These are phyloP conservation scores for Paraphaeosphaeria sporulosa DNA, from an alignment of 2,329 filamentous ascomycete species.

Conservation along the genomic window DNA sequence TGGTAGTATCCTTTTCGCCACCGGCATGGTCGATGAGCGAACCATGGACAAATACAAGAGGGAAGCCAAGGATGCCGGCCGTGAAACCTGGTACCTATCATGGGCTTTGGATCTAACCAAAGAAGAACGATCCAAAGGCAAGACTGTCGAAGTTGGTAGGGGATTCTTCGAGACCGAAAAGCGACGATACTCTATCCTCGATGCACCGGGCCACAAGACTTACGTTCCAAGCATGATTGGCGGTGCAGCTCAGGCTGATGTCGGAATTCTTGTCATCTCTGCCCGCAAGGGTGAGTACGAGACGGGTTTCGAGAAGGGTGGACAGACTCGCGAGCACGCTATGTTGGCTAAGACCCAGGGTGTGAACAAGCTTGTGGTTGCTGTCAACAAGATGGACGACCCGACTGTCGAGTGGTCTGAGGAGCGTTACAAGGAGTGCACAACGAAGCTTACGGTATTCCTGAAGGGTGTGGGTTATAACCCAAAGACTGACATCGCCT, in stretches of 20 bases:
- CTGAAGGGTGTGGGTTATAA: conserved; percentile 94
- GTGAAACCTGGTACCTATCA: conserved; percentile 98
- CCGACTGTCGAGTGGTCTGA: conserved; percentile 95
- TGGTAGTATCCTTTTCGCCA: conserved; percentile 89
- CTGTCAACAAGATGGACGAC: conserved; percentile 97
- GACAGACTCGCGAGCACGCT: conserved; percentile 96
- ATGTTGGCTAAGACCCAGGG: conserved; percentile 98
- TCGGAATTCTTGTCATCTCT: conserved; percentile 94
- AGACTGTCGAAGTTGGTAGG: conserved; percentile 96
- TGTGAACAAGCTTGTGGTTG: conserved; percentile 94
- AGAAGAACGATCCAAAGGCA: conserved; percentile 94
- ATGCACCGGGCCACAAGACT: conserved; percentile 69
- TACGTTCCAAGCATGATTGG: conserved; percentile 97
- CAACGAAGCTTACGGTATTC: conserved; percentile 84
- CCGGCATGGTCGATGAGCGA: conserved; percentile 98
- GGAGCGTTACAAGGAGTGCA: conserved; percentile 89
- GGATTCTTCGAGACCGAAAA: conserved; percentile 95
- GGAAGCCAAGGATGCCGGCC: conserved; percentile 93
- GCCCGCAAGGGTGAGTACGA: conserved; percentile 98
- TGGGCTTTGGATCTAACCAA: conserved; percentile 98
- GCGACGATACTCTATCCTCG: conserved; percentile 93
- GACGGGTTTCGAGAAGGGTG: conserved; percentile 95
- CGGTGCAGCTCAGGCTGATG: conserved; percentile 68
- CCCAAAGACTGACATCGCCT: conserved; percentile 88
- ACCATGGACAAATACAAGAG: conserved; percentile 93